Percentiles rank a stretch among this genome's conserved stretches.
These are phyloP conservation scores for Mycogone perniciosa DNA, from an alignment of 2,329 filamentous ascomycete species.

Conservation along the genomic window DNA sequence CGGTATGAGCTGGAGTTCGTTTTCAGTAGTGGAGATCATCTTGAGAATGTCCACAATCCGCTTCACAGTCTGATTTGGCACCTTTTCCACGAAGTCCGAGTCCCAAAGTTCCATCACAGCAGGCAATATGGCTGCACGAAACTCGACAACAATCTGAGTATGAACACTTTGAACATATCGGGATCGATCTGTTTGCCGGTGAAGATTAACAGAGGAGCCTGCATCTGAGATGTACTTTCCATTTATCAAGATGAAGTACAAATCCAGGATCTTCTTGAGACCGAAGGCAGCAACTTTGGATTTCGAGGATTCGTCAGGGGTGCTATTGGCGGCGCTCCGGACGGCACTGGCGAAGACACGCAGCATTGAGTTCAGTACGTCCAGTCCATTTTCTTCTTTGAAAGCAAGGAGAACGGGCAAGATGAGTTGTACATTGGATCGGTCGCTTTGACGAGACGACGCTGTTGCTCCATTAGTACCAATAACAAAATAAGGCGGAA, in stretches of 20 bases:
- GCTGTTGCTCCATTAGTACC: constrained; percentile 19
- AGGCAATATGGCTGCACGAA: constrained; percentile 74
- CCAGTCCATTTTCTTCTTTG: constrained; percentile 72
- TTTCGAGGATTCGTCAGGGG: constrained; percentile 39
- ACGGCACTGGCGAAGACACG: constrained; percentile 49
- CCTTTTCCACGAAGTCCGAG: constrained; percentile 74
- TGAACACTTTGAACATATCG: constrained; percentile 38
- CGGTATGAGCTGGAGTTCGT: constrained; percentile 58
- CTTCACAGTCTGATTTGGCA: constrained; percentile 68
- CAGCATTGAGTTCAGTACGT: constrained; percentile 66
- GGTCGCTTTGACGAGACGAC: constrained; percentile 41
- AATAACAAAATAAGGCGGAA: constrained; percentile 11
- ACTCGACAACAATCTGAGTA: constrained; percentile 76
- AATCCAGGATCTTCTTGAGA: constrained; percentile 76
- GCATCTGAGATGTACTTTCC: constrained; percentile 78
- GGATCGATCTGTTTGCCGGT: constrained; percentile 36
- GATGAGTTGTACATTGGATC: constrained; percentile 48
- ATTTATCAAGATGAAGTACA: constrained; percentile 71
- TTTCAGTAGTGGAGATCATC: constrained; percentile 68
- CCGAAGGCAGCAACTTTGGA: constrained; percentile 47
- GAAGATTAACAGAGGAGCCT: constrained; percentile 46
- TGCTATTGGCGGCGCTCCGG: constrained; percentile 31
- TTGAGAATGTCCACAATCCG: constrained; percentile 79
- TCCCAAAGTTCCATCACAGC: constrained; percentile 77
- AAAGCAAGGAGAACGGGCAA: constrained; percentile 82